Conservation (phyloP, 2,329 filamentous ascomycete genomes). For the Fusarium miscanthi region DNA sequence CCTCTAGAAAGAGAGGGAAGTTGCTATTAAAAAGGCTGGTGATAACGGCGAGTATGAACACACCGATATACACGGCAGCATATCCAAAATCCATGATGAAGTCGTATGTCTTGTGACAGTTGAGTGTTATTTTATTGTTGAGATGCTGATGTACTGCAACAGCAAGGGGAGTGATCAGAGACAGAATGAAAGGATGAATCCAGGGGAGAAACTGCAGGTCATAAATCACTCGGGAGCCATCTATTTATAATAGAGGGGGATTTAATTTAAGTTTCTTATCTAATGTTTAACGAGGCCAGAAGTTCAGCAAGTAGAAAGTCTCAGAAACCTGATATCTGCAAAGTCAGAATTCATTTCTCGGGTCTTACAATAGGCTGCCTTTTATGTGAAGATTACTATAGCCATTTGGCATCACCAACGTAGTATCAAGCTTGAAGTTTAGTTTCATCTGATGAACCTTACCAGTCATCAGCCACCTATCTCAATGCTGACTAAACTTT, state of each 20-base stretch:
- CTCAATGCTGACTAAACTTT: accelerated
- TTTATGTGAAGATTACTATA: accelerated
- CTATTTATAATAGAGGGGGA: not conserved
- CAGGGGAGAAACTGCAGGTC: accelerated
- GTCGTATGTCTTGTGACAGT: not conserved
- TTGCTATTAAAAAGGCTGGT: not conserved
- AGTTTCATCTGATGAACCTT: not conserved
- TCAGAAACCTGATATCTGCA: too few species aligned
- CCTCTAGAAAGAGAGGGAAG: too few species aligned
- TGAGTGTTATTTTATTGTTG: not conserved
- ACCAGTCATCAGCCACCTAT: too few species aligned
- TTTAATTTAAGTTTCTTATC: not conserved
- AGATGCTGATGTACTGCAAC: too few species aligned
- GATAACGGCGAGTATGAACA: not conserved
- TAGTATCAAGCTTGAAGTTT: accelerated
- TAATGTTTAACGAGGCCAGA: too few species aligned
- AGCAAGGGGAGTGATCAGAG: too few species aligned
- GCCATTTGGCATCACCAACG: not conserved
- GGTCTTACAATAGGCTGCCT: accelerated
- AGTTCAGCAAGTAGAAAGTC: too few species aligned
- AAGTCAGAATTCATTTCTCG: accelerated
- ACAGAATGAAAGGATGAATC: not conserved
- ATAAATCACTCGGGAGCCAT: accelerated
- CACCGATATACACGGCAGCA: not conserved
- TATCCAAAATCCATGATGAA: not conserved